Base-by-base conservation (phyloP, 208 protist species). In the Tritrichomonas musculus region DNA sequence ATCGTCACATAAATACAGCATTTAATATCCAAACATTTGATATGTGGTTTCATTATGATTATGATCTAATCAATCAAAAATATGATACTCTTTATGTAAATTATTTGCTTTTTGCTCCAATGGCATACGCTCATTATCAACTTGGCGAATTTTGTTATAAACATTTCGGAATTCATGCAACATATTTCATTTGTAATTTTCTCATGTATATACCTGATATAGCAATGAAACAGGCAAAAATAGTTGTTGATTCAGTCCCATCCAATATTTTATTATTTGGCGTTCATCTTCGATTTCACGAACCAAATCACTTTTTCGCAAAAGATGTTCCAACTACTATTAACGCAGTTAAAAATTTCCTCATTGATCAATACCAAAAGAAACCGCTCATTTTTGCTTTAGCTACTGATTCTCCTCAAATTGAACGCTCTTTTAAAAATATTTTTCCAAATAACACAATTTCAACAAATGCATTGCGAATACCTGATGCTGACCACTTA, bases 101-200 rank as follows among this genome's bases (percentile, higher is more conserved):
- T 57, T 57, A 53, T 57, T 57, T 88, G 57, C 9, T 88, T 13
- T 88, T 53, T 57, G 41, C 77, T 27, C 25, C 77, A n/a, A 88
- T 88, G 77, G 27, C 47, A 17, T 88, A 88, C 39, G 39, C n/a
- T 36, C 77, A 88, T 39, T 3, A 50, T 27, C 77, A 88, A 57
- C 77, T 88, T 53, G 44, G n/a, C 47, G 27, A 53, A 17, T 88
- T 88, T 57, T 9, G 9, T 17, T 33, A 14, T 22, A 57, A 88
- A 47, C 44, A 88, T n/a, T 88, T 88, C 39, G 77, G 77, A n/a
- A 88, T 88, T 25, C 77, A 88, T 88, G 77, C 77, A 39, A 47
- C 47, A 27, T 88, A 88, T 36, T 88, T 88, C 22, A 27, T 50
- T 39, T 57, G 77, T 39, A 88, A 88, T 57, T 88, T 88, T 17